phyloP scores from a whole-genome alignment of 129 eudicot genomes.

The Chrysanthemum lavandulifolium region DNA sequence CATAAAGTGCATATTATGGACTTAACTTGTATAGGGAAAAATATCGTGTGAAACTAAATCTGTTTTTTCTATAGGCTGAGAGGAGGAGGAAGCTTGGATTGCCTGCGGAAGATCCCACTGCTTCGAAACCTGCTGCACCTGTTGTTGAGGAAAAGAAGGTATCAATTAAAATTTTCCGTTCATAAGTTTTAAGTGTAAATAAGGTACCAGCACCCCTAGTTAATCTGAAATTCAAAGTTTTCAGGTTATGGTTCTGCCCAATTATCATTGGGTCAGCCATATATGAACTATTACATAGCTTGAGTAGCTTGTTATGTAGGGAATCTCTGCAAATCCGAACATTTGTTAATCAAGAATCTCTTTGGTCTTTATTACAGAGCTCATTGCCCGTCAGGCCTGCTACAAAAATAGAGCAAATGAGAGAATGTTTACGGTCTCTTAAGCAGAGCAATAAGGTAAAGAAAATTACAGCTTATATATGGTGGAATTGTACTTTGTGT shows the following conservation, averaged over 20 bases:
- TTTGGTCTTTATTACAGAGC: constrained; percentile 44
- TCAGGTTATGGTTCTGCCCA: constrained; percentile 3
- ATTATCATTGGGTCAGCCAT: not conserved
- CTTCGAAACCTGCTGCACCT: constrained; percentile 69
- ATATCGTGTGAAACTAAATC: constrained; percentile 7
- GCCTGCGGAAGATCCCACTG: constrained; percentile 74
- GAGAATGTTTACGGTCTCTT: constrained; percentile 82
- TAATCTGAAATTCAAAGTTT: not conserved
- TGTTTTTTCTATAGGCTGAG: constrained; percentile 58
- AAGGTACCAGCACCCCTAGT: not conserved
- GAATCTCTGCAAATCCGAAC: constrained; percentile 6
- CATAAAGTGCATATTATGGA: not conserved
- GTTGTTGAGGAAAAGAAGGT: constrained; percentile 93
- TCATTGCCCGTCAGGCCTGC: constrained; percentile 86
- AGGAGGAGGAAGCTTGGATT: constrained; percentile 94
- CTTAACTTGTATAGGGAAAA: not conserved
- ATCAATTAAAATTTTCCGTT: not conserved
- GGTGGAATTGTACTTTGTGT: not conserved
- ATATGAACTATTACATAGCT: not conserved
- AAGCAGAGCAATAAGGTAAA: constrained; percentile 80
- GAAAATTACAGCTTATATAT: not conserved
- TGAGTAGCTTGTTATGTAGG: constrained; percentile 16
- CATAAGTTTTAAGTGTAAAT: no score
- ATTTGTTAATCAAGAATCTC: not conserved
- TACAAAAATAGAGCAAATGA: constrained; percentile 85